Base-by-base conservation (phyloP, 495 filamentous ascomycete species). In the Trichoderma virens region DNA sequence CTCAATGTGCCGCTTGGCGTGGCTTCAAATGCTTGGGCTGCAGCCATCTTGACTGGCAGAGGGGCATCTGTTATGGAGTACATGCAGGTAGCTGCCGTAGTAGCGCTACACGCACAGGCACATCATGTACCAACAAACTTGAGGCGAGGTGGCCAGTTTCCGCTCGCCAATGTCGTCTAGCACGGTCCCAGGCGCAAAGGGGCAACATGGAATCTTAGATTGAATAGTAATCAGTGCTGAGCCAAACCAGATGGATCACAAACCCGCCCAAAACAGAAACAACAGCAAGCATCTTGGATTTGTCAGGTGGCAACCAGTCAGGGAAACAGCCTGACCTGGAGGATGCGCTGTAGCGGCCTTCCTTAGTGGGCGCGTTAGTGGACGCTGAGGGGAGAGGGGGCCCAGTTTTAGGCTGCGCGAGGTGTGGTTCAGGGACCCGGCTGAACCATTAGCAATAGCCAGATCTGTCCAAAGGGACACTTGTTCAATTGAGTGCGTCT, bases 401-500 rank as follows among this genome's bases (percentile, higher is more conserved):
- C 45, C 51, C 51, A 56, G 23, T 56, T 56, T 56, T 56, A 28
- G 13, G 51, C 51, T 56, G 51, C 23, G 30, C 18, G 30, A 25
- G 51, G 51, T 56, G 51, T 56, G 51, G 51, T 30, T 56, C 51
- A 30, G 25, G 51, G 51, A n/a, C 18, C 51, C 51, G 51, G 51
- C 51, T 56, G 51, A 56, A 30, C 27, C 51, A 56, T 11, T 16
- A 25, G 18, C 20, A n/a, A n/a, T 30, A 56, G 51, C 51, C 51
- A 56, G 51, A 56, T 56, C 25, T 56, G 51, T 23, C 51, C 51
- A 56, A 56, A 56, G 51, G 51, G 51, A 56, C 51, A 56, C 51
- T 56, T 56, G 51, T 56, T 56, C 51, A 56, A 56, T 56, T 56
- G n/a, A 20, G 41, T 45, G 51, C 51, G 51, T 56, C 51, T 56